These are phyloP conservation scores for Reticulascus tulasneorum DNA, from an alignment of 2,329 filamentous ascomycete genomes.

Conservation along the genomic window DNA sequence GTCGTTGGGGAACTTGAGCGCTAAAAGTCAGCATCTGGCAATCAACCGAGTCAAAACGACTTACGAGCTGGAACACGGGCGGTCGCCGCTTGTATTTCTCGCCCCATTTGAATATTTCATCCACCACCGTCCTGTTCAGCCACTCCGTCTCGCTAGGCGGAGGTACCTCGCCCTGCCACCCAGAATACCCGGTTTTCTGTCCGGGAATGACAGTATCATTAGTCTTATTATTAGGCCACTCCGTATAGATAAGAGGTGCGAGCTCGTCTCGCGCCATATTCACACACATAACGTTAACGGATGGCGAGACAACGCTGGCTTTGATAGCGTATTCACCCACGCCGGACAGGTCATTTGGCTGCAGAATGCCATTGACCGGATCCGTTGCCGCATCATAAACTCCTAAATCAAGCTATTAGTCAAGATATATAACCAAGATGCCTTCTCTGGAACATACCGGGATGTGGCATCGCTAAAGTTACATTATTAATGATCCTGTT, in stretches of 20 bases:
- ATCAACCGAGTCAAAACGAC: conserved; percentile 17
- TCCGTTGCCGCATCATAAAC: conserved; percentile 62
- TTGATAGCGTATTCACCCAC: conserved; percentile 65
- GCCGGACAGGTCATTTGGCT: conserved; percentile 61
- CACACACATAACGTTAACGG: conserved; percentile 69
- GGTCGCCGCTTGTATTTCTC: conserved; percentile 44
- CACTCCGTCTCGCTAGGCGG: conserved; percentile 28
- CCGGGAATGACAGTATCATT: conserved; percentile 27
- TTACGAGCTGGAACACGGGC: conserved; percentile 47
- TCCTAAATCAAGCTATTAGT: conserved; percentile 25
- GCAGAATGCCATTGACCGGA: conserved; percentile 60
- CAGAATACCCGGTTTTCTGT: conserved; percentile 27
- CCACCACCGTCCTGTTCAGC: conserved; percentile 56
- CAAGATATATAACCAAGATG: background rate
- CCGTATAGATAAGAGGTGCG: conserved; percentile 58
- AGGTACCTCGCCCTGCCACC: conserved; percentile 38
- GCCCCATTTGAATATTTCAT: conserved; percentile 69
- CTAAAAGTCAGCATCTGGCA: background rate
- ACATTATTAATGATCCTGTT: conserved; percentile 68
- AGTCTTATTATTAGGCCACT: conserved; percentile 46
- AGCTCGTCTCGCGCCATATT: conserved; percentile 60
- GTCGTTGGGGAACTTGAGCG: conserved; percentile 46
- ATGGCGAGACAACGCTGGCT: conserved; percentile 67
- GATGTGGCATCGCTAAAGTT: conserved; percentile 73
- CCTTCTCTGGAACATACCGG: conserved; percentile 28